Base-by-base conservation (phyloP, 345 rosid species). In the Brassica incana region DNA sequence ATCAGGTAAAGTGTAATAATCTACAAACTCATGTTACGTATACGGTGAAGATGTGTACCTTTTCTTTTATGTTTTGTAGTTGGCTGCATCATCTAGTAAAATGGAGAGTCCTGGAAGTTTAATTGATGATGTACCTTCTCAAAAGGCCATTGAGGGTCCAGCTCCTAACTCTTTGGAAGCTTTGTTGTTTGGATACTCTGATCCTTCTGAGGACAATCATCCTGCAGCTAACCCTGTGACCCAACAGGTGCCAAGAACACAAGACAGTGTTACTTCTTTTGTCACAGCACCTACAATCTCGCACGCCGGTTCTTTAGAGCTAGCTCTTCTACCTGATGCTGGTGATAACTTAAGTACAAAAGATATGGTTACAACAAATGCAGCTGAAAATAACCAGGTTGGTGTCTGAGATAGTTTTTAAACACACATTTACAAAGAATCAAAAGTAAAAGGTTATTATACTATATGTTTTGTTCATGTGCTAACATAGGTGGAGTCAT, bases 151-250 rank as follows among this genome's bases (percentile, higher is more conserved):
- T 15, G 76, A 69, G 4, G 74, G 71, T 3, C 85, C 91, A 80
- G 81, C 71, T 50, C 83, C 83, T 61, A 87, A 80, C 79, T 84
- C 88, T 60, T 77, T 90, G 81, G 92, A 93, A 73, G 84, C 78
- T 82, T 84, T 93, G 76, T 77, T 93, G 50, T 78, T 83, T 40
- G 95, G 89, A 62, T 65, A 85, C 72, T 83, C 90, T 3, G 75
- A 27, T 77, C 87, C 93, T 5, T 25, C 85, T 56, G 83, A 52
- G 50, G 81, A 73, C 12, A 77, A 63, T 50, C 40, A 58, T 23
- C 67, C 75, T 33, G 66, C 62, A 54, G 71, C 74, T 58, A 77
- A 71, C 56, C 61, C 79, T n/a, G 50, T 10, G 69, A 72, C 27
- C 3, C 84, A 82, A 36, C 65, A 7, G 61, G 20, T 71, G 67